phyloP scores from a whole-genome alignment of 2,329 filamentous ascomycete species.

The Teratosphaeria zuluensis region DNA sequence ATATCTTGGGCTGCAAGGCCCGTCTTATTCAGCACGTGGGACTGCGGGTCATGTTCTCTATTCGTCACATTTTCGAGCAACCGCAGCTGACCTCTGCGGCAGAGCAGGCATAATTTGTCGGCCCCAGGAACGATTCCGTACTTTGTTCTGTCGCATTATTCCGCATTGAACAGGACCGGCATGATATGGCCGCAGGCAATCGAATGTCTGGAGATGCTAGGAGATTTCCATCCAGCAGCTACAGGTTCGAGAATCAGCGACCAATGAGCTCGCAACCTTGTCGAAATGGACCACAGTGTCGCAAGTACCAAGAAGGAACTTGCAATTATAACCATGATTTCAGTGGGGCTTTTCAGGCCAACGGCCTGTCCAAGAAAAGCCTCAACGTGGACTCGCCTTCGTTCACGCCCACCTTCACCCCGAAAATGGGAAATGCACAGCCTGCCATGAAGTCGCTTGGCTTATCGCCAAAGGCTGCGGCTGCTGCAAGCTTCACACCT shows the following conservation, averaged over 20 bases:
- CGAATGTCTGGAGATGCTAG: conserved; percentile 22
- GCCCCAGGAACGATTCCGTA: neutral
- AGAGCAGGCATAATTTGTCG: neutral
- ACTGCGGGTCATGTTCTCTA: neutral
- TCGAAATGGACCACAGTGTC: conserved; percentile 25
- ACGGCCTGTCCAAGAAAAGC: conserved; percentile 52
- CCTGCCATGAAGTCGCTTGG: conserved; percentile 56
- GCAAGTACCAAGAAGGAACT: conserved; percentile 26
- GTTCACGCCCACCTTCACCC: conserved; percentile 71
- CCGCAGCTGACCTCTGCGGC: neutral
- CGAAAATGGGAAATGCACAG: conserved; percentile 39
- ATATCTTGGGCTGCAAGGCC: neutral
- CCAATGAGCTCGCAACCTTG: conserved; percentile 20
- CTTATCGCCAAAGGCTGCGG: conserved; percentile 85
- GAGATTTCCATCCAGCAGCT: conserved; percentile 12
- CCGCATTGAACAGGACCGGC: neutral
- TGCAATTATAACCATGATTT: conserved; percentile 27
- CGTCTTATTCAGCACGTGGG: neutral
- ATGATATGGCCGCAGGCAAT: conserved; percentile 25
- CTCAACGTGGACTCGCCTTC: conserved; percentile 93
- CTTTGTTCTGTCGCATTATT: neutral
- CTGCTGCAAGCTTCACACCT: conserved; percentile 75
- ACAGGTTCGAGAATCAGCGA: conserved; percentile 21
- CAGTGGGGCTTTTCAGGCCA: conserved; percentile 10
- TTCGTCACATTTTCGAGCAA: neutral